phyloP scores from a whole-genome alignment of 2,329 filamentous ascomycete genomes.

The Coniochaeta pulveracea region DNA sequence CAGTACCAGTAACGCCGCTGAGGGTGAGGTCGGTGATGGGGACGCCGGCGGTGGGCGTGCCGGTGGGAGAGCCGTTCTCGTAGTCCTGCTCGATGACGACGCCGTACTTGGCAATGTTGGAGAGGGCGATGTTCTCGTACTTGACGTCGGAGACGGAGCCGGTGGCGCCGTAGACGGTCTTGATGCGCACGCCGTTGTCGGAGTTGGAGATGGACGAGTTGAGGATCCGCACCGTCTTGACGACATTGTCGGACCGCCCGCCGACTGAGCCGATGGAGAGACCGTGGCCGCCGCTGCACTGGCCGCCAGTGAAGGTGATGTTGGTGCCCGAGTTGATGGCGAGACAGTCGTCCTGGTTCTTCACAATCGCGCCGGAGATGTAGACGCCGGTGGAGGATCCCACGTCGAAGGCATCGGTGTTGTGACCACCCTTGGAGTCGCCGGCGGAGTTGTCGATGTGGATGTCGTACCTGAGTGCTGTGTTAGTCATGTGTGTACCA shows the following conservation, averaged over 20 bases:
- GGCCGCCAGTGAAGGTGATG: constrained; percentile 26
- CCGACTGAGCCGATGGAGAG: constrained; percentile 50
- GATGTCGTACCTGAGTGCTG: no score
- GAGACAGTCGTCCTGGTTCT: constrained; percentile 50
- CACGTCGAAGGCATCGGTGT: constrained; percentile 45
- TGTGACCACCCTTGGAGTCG: constrained; percentile 31
- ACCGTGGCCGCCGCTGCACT: constrained; percentile 42
- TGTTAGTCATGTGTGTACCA: no score
- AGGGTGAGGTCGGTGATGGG: constrained; percentile 31
- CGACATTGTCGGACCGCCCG: constrained; percentile 40
- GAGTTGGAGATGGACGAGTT: constrained; percentile 36
- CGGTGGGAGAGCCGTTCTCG: constrained; percentile 26
- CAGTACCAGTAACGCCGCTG: constrained; percentile 26
- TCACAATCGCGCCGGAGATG: constrained; percentile 37
- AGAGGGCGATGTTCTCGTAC: constrained; percentile 39
- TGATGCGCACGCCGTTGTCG: constrained; percentile 44
- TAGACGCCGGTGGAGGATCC: constrained; percentile 31
- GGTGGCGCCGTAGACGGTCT: constrained; percentile 39
- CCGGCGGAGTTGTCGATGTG: constrained; percentile 47
- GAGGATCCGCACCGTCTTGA: constrained; percentile 38
- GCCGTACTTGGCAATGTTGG: constrained; percentile 37
- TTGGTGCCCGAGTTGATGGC: constrained; percentile 42
- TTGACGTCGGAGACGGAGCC: constrained; percentile 40
- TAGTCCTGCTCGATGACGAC: constrained; percentile 51
- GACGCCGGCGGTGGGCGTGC: constrained; percentile 30